Percentiles rank a stretch among this genome's conserved stretches.
Conservation (phyloP, 2,329 filamentous ascomycete genomes). For the Saccharata proteae region DNA sequence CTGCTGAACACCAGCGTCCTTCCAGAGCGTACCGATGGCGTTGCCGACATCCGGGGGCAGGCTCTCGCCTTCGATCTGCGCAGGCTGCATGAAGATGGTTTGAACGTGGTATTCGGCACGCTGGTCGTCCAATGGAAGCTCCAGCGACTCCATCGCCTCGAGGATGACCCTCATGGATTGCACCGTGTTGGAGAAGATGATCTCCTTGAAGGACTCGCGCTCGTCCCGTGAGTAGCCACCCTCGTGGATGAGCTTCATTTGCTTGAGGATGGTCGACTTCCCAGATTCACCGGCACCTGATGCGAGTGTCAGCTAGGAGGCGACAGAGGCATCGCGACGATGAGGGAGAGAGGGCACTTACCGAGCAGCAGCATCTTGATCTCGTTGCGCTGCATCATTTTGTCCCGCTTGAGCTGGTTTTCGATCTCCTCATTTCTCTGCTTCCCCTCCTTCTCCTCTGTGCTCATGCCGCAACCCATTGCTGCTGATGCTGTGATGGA, state of each 20-base stretch:
- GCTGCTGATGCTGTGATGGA: constrained; percentile 35
- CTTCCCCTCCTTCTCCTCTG: constrained; percentile 99
- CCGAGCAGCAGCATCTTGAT: constrained; percentile 99
- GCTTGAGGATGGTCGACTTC: constrained; percentile 88
- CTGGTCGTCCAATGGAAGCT: constrained; percentile 78
- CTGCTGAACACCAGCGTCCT: constrained; percentile 81
- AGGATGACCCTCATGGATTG: constrained; percentile 60
- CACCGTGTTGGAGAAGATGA: constrained; percentile 61
- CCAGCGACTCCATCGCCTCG: constrained; percentile 56
- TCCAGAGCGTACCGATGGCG: constrained; percentile 87
- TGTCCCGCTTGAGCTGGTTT: constrained; percentile 96
- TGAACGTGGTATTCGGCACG: constrained; percentile 95
- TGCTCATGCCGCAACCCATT: constrained; percentile 99
- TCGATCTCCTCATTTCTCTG: constrained; percentile 99
- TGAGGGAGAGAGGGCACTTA: constrained; percentile 39
- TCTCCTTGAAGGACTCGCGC: constrained; percentile 58
- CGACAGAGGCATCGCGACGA: constrained; percentile 10
- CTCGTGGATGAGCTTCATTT: constrained; percentile 99
- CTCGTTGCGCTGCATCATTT: constrained; percentile 97
- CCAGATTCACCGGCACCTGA: constrained; percentile 93
- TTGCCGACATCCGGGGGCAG: constrained; percentile 88
- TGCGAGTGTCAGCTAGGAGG: constrained; percentile 17
- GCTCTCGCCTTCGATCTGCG: constrained; percentile 90
- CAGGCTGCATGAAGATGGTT: constrained; percentile 97
- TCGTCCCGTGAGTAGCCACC: constrained; percentile 93